These are phyloP conservation scores for Pelargonium cotyledonis DNA, from an alignment of 441 rosid genomes.

Conservation along the genomic window DNA sequence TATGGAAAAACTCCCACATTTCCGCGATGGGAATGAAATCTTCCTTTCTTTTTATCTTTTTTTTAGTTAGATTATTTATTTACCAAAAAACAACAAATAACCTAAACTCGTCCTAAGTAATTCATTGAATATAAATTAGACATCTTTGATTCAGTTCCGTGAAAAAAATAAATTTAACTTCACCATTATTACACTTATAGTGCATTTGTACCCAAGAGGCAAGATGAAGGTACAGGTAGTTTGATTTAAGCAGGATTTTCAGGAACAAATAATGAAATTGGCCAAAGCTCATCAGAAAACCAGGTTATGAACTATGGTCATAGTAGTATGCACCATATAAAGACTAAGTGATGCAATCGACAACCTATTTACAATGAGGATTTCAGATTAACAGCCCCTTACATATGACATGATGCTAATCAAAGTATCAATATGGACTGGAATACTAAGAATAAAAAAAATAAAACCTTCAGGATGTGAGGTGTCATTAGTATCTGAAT, in stretches of 20 bases:
- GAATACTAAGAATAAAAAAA: not conserved
- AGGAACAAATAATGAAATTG: not conserved
- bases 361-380: not conserved
- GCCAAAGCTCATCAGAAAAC: not conserved
- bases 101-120: not conserved
- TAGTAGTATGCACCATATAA: not conserved
- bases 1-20: not conserved
- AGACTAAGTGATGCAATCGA: conserved; percentile 1
- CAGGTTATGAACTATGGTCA: not conserved
- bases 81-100: too few species aligned
- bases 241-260: not conserved
- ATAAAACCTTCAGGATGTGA: conserved; percentile 74
- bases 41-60: too few species aligned
- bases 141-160: conserved; percentile 1
- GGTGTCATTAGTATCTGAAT: conserved; percentile 68
- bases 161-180: not conserved
- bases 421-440: conserved; percentile 2
- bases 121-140: not conserved
- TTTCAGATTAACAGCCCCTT: not conserved
- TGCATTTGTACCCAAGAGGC: not conserved
- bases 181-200: conserved; percentile 5
- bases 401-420: not conserved
- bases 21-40: not conserved
- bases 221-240: not conserved
- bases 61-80: too few species aligned